Evolutionary conservation across 257 asterid species (phyloP).

Genomic region (Ballota nigra): DNA sequence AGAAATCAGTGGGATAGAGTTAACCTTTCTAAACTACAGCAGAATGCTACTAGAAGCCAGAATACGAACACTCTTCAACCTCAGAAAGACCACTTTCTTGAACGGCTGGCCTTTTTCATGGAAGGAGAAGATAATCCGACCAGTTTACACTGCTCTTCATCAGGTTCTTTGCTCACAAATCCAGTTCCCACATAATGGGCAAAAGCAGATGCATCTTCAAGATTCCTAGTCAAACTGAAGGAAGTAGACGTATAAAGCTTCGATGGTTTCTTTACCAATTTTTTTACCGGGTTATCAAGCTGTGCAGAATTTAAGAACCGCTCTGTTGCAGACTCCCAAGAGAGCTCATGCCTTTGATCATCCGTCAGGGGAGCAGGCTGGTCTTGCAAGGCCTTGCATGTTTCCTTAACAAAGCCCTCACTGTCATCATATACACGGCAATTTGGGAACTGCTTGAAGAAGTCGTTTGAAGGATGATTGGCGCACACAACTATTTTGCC

Average conservation of each 20-base stretch:
- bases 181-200: slow-evolving; percentile 73
- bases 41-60: slow-evolving; percentile 1
- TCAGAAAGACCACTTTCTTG: slow-evolving; percentile 53
- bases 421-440: slow-evolving; percentile 70
- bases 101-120: slow-evolving; percentile 32
- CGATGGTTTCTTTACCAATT: slow-evolving; percentile 45
- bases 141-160: slow-evolving; percentile 73
- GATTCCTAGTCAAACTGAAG: slow-evolving; percentile 51
- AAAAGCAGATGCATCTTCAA: slow-evolving; percentile 85
- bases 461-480: slow-evolving; percentile 92
- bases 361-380: slow-evolving; percentile 72
- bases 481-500: slow-evolving; percentile 97
- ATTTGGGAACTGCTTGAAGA: slow-evolving; percentile 96
- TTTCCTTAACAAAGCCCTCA: slow-evolving; percentile 74
- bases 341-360: slow-evolving; percentile 75
- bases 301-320: slow-evolving; percentile 73
- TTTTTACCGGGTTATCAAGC: slow-evolving; percentile 43
- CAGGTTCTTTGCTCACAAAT: slow-evolving; percentile 58
- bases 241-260: slow-evolving; percentile 59
- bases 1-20: not conserved
- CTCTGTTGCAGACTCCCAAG: slow-evolving; percentile 97
- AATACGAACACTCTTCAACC: slow-evolving; percentile 15
- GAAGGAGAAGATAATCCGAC: slow-evolving; percentile 59
- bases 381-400: slow-evolving; percentile 60
- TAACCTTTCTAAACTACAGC: not conserved